Evolutionary conservation across 2,329 filamentous ascomycete genomes (phyloP).

Genomic region (Blumeriella jaapii): DNA sequence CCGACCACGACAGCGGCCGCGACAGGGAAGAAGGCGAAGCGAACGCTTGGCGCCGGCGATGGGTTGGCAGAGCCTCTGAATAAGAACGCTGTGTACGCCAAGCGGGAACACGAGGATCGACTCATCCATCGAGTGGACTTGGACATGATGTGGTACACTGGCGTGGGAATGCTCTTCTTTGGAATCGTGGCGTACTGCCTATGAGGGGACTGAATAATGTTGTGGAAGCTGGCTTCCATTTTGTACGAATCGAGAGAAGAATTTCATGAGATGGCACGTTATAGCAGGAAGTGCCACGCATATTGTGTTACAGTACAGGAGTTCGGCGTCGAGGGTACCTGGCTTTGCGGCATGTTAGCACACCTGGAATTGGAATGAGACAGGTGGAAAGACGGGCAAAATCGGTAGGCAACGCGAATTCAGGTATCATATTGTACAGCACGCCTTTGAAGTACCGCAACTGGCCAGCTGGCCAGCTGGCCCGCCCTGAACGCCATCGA

Average conservation of each 20-base stretch:
- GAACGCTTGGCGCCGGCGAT: conserved; percentile 24
- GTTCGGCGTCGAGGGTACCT: background rate
- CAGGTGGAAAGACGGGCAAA: too few species aligned
- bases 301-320: conserved; percentile 3
- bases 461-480: too few species aligned
- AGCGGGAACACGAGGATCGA: conserved; percentile 14
- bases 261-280: too few species aligned
- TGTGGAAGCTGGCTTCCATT: too few species aligned
- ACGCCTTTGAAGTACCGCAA: too few species aligned
- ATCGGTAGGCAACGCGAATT: too few species aligned
- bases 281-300: too few species aligned
- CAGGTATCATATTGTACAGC: too few species aligned
- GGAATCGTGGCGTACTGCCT: conserved; percentile 27
- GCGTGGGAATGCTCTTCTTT: conserved; percentile 26
- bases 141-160: conserved; percentile 26
- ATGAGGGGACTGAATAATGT: conserved; percentile 12
- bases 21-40: conserved; percentile 28
- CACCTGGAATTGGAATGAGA: too few species aligned
- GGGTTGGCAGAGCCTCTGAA: conserved; percentile 31
- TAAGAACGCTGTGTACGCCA: conserved; percentile 24
- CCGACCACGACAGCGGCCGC: conserved; percentile 33
- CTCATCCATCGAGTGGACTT: conserved; percentile 20
- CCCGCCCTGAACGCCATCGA: too few species aligned
- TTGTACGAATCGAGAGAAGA: background rate
- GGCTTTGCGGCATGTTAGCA: too few species aligned